Base-by-base conservation (phyloP, 176 grass and related monocot species). In the Coix lacrymajobi region DNA sequence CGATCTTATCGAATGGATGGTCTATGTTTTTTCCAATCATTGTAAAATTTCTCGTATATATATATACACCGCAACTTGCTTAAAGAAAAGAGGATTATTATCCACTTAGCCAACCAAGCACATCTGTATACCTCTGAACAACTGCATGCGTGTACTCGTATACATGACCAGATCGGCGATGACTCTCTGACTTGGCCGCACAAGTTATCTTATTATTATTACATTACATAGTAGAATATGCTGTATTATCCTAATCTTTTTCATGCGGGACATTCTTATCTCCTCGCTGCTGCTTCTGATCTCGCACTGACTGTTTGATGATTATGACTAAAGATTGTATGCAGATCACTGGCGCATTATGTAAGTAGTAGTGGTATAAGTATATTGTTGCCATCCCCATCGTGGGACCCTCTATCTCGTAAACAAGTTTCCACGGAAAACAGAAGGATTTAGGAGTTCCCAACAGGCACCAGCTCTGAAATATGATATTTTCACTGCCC, bases 231-330 rank as follows among this genome's bases (percentile, higher is more conserved):
- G n/a, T 9, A 60, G 56, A 12, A 25, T 60, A 12, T 60, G 56
- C 41, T 25, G 28, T 58, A 44, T 68, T 33, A 4, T 40, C 41
- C 13, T 52, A 43, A 3, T 46, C 30, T 14, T 46, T 46, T 44
- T 54, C 75, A 58, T 79, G 24, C 30, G 38, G 46, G 61, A 8
- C 75, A 45, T 73, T 79, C 48, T 17, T 69, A 68, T 74, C 87
- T 67, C 0, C 0, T 60, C 52, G 29, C 34, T 49, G 29, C 34
- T 49, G 48, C 62, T 84, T 66, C 29, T 73, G 43, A 48, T 9
- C 70, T 34, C 45, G 48, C 62, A 68, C 48, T 75, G 81, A 41
- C n/a, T 48, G 3, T 8, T 30, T 67, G 45, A 46, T 69, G 20
- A 66, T 36, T 15, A 15, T 38, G 81, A 84, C 69, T 25, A 66